Evolutionary conservation across 352 stramenopile genomes (phyloP).

Genomic region (Globisporangium emineosum): DNA sequence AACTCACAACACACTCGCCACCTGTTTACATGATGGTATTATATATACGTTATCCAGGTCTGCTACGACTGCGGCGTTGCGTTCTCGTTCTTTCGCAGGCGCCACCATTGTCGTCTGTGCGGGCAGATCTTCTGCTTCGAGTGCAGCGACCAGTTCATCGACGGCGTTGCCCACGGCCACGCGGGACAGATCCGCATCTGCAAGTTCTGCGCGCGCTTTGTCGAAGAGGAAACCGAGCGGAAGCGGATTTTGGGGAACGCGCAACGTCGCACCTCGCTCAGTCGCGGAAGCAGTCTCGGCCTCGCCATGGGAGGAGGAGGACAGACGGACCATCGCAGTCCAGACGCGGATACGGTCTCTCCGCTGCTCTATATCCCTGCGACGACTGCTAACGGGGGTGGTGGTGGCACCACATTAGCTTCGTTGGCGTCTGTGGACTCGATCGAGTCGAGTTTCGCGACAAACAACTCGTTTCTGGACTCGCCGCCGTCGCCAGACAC

Average conservation of each 20-base stretch:
- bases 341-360: constrained; percentile 11
- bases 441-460: constrained; percentile 6
- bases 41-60: too few relatives aligned
- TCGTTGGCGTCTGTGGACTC: constrained; percentile 7
- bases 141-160: constrained; percentile 77
- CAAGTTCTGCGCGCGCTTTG: constrained; percentile 65
- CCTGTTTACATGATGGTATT: too few relatives aligned
- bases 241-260: constrained; percentile 24
- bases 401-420: not conserved
- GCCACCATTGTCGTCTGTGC: constrained; percentile 86
- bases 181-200: constrained; percentile 63
- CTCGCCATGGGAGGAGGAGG: not conserved
- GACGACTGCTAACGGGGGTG: not conserved
- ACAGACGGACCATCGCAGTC: not conserved
- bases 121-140: constrained; percentile 86
- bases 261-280: constrained; percentile 11
- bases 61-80: constrained; percentile 77
- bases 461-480: constrained; percentile 19
- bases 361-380: constrained; percentile 9
- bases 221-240: constrained; percentile 34
- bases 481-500: constrained; percentile 12
- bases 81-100: constrained; percentile 80
- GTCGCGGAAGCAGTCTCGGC: constrained; percentile 12
- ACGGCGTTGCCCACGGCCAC: constrained; percentile 57
- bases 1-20: not conserved